Evolutionary conservation across 1,284 basidiomycete species (phyloP).

Genomic region (Cryptococcus sp.): DNA sequence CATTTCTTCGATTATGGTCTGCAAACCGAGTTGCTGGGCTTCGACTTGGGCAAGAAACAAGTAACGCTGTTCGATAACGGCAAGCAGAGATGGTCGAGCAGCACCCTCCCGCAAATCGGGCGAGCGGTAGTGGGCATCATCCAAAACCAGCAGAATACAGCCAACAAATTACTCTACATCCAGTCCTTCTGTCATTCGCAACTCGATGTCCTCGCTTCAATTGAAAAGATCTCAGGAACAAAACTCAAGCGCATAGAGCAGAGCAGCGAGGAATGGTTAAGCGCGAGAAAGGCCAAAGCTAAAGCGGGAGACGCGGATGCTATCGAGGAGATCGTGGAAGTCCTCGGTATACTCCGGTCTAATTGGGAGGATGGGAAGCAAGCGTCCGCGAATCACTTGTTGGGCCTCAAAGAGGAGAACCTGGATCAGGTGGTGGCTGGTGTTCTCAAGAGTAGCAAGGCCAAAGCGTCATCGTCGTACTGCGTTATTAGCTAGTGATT

Average conservation of each 20-base stretch:
- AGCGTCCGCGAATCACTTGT: constrained; percentile 13
- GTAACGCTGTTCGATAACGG: constrained; percentile 16
- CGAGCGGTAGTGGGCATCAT: constrained; percentile 11
- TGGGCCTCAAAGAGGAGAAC: constrained; percentile 19
- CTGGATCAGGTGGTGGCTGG: constrained; percentile 6
- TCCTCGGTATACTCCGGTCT: constrained; percentile 18
- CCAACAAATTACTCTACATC: constrained; percentile 14
- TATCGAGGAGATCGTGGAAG: constrained; percentile 14
- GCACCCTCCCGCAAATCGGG: constrained; percentile 14
- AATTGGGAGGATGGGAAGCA: constrained; percentile 14
- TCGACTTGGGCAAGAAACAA: constrained; percentile 4
- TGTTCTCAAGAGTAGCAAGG: not conserved
- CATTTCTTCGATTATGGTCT: constrained; percentile 22
- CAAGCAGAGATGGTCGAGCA: constrained; percentile 10
- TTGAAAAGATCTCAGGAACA: constrained; percentile 5
- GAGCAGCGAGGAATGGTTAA: constrained; percentile 7
- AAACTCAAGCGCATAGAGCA: constrained; percentile 1
- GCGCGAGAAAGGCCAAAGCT: constrained; percentile 8
- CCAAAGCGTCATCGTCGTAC: no score
- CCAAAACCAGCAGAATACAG: constrained; percentile 8
- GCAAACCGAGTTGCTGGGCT: constrained; percentile 14
- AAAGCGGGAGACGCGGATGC: constrained; percentile 14
- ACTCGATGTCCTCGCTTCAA: constrained; percentile 5
- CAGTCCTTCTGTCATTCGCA: constrained; percentile 16
- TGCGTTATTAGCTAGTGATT: no score